Evolutionary conservation across 1,284 basidiomycete genomes (phyloP), one percentile per base, ranked within the genome.

Genomic region (Taiwanofungus camphoratus): DNA sequence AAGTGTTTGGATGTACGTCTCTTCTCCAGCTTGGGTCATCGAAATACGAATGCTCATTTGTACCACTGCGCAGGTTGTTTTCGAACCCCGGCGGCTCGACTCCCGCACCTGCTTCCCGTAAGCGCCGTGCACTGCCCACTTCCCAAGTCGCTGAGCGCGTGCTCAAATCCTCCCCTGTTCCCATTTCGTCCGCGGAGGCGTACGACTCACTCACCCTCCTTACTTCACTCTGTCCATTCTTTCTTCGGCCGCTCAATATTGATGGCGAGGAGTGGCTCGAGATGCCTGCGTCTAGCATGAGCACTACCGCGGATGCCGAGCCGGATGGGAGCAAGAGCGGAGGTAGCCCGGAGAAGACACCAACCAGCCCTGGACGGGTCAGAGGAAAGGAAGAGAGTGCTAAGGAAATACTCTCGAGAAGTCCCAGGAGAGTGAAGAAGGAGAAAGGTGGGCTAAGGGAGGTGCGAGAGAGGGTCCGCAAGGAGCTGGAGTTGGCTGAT

Each of bases 1-100:
- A 58, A 84, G 85, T 49, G 74, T 83, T n/a, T 89, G 87, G 85
- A 88, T 89, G 87, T 84, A 55, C 60, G 80, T 68, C 23, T 40
- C 36, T n/a, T 31, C 21, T 13, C 26, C 27, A 15, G 22, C 31
- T n/a, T 31, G 13, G 4, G 23, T 18, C 11, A 29, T 5, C 27
- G 13, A 20, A 18, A 18, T 26, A 33, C 19, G 15, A 26, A 31
- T 22, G 12, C 48, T 39, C 43, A 38, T 38, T 5, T 39, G 27
- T 20, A 37, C 27, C 40, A 29, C 36, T 22, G 24, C 39, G 16
- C 48, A 84, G 83, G 82, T 62, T 85, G 34, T 89, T 89, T 62
- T 80, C 84, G 5, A 67, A 66, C 24, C 69, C 74, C 1, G 70
- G 73, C 4, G 71, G 74, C 5, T 63, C 73, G 5, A 64, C 71